Evolutionary conservation across 179 eudicot genomes (phyloP), one percentile per base, ranked within the genome.

Genomic region (Beta lomatogona): DNA sequence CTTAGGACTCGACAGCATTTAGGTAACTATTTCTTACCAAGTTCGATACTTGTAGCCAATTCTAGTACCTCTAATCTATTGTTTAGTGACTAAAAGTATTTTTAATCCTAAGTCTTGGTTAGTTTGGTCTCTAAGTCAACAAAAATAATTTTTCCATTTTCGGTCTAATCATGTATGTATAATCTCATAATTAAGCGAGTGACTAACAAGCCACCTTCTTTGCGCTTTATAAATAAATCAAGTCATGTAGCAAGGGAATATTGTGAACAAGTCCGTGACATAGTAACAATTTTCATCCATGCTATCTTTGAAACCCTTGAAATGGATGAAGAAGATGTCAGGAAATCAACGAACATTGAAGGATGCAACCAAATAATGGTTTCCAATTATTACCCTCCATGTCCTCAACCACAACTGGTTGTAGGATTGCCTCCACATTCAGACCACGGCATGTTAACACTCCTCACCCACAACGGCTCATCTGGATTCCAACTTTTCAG

Each of bases 371-470:
- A 90, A 77, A 73, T 88, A 9, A 81, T 92, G 28, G 59, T 54
- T 0, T 89, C 77, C 0, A 90, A 90, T 73, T 77, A 81, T 19
- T 89, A 92, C 73, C 95, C 93, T 1, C 88, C 85, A 3, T 90
- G 93, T 76, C 95, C 92, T 0, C 88, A 90, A 74, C 91, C 93
- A 15, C 85, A 91, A 3, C 79, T 80, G 6, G 91, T 92, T 12
- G 58, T 90, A 19, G 92, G 93, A 22, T n/a, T 91, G 68, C 89
- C 88, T 0, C 89, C 93, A 2, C 93, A 92, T 70, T 82, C 93
- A 0, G 92, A 90, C 48, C 92, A 89, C 45, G 91, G 89, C 46
- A 86, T 92, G 45, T 48, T 92, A 4, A 89, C 91, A 21, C 60
- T 90, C 9, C 82, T 90, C 45, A 85, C 81, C 22, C 76, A 92